Evolutionary conservation across 306 rosid genomes (phyloP).

Genomic region (Cucumis cinereus): DNA sequence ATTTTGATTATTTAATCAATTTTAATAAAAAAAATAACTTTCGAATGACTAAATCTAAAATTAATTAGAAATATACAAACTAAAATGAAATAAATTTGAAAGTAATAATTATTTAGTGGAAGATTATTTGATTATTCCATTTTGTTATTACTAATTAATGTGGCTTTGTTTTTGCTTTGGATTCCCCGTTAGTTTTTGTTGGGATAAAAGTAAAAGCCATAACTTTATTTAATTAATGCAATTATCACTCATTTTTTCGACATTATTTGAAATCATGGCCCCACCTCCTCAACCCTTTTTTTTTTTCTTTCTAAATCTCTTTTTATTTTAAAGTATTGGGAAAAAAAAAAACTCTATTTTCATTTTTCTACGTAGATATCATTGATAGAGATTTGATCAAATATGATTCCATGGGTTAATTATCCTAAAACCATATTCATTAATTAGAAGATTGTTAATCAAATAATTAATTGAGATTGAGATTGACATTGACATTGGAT

Average conservation of each 20-base stretch:
- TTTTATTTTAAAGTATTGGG: neutral
- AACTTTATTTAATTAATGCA: conserved; percentile 4
- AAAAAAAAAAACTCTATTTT: neutral
- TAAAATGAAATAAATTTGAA: too few relatives aligned
- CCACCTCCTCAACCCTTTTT: neutral
- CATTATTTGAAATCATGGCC: conserved; percentile 1
- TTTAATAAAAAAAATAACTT: too few relatives aligned
- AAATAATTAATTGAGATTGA: neutral
- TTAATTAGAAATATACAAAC: too few relatives aligned
- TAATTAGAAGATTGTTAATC: neutral
- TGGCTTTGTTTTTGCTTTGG: neutral
- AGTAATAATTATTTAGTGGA: too few relatives aligned
- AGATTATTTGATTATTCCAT: neutral
- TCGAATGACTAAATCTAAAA: too few relatives aligned
- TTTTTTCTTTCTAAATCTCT: neutral
- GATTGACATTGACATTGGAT: too few relatives aligned
- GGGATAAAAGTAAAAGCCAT: neutral
- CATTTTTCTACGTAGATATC: neutral
- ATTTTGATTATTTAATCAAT: too few relatives aligned
- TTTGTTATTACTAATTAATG: neutral
- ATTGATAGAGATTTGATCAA: neutral
- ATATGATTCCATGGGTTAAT: neutral
- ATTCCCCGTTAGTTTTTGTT: neutral
- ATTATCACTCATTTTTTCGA: conserved; percentile 1
- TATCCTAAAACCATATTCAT: neutral